A percentile compares a stretch with the other conserved stretches of the same genome.
These are phyloP conservation scores for Pterulicium gracile DNA, from an alignment of 1,284 basidiomycete genomes.

Conservation along the genomic window DNA sequence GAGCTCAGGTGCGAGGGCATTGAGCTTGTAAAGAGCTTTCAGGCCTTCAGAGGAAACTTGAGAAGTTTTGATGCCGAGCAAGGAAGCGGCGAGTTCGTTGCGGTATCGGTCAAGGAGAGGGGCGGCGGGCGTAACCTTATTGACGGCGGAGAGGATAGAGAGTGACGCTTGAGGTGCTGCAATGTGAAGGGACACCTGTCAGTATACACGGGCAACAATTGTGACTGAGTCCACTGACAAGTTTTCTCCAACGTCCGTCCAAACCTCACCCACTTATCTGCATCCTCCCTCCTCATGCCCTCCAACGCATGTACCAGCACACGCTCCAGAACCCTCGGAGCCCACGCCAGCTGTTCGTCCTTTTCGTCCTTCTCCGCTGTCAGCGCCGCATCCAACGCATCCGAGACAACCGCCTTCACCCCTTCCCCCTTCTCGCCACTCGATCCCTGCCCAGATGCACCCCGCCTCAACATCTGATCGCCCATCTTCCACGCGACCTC, in stretches of 20 bases:
- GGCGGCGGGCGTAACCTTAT: constrained; percentile 51
- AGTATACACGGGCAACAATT: background rate
- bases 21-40: constrained; percentile 58
- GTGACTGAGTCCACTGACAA: constrained; percentile 30
- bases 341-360: constrained; percentile 17
- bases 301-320: constrained; percentile 28
- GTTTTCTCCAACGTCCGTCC: constrained; percentile 51
- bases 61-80: constrained; percentile 57
- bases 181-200: background rate
- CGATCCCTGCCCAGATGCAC: background rate
- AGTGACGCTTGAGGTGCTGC: constrained; percentile 60
- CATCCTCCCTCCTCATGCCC: constrained; percentile 51
- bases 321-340: constrained; percentile 43
- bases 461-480: background rate
- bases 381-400: constrained; percentile 19
- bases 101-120: constrained; percentile 74
- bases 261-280: constrained; percentile 66
- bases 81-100: constrained; percentile 79
- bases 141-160: constrained; percentile 55
- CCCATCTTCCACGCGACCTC: background rate
- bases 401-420: background rate
- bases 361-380: constrained; percentile 35
- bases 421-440: background rate
- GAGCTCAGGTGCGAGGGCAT: constrained; percentile 61
- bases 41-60: constrained; percentile 66